Base-by-base conservation (phyloP, 805 yeast genomes). In the Tanozyma kutaoensis region DNA sequence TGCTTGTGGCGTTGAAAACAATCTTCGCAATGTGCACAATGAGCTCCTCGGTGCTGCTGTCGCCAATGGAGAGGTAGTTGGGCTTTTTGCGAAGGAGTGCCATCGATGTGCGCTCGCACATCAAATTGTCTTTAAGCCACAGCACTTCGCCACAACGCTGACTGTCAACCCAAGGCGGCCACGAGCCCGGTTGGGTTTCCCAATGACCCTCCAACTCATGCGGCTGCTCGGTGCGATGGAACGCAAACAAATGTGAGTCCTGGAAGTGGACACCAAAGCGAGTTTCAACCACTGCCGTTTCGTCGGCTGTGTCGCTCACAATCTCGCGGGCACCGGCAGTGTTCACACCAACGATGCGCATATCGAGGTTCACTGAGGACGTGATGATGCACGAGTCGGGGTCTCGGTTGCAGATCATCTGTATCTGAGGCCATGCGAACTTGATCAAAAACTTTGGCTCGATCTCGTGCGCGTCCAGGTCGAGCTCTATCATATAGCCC, bases 381-480 rank as follows among this genome's bases (percentile, higher is more conserved):
- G 73, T 38, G 19, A 74, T 42, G 5, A 69, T 58, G 30, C 74
- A 67, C 1, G 69, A 53, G 10, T 62, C 50, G 1, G 56, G 58
- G 25, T 62, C 68, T 12, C 50, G 48, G 10, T 61, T 62, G 13
- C 71, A 60, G 8, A 58, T 52, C 14, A 71, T 40, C 45, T 86
- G 96, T 25, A 85, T 69, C 47, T 88, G 95, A 0, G 96, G 95
- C 15, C 82, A 69, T 5, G 77, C 56, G 23, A 88, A 58, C 32
- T 73, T 73, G 17, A 86, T 61, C 34, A 74, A 55, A 43, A 72
- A 78, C 23, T 78, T 69, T 28, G 74, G 70, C 39, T 48, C 60
- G 30, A 53, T 40, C 46, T 68, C 66, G 21, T 62, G 58, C 23
- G 52, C 45, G 2, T 49, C 53, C 1, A 52, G 47, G 5, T 50